Conservation (phyloP, 305 asterid genomes). For the Fraxinus paxiana region DNA sequence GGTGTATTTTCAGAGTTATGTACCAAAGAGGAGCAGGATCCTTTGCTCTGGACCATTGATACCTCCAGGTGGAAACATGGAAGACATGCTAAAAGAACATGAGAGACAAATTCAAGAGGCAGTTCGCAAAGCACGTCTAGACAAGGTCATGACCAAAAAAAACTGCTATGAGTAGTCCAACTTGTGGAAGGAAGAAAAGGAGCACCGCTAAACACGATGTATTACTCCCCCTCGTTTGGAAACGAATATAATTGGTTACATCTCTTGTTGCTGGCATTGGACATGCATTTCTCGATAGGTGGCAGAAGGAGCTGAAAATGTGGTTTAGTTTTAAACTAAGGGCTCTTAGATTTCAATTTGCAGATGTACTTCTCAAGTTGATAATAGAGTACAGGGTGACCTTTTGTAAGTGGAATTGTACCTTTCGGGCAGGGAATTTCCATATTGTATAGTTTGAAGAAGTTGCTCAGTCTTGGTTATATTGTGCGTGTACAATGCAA, state of each 20-base stretch:
- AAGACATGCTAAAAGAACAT: slow-evolving; percentile 89
- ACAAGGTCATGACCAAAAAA: slow-evolving; percentile 41
- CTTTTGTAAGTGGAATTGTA: slow-evolving; percentile 17
- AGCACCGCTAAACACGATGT: not conserved
- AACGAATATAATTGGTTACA: not conserved
- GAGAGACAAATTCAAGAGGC: slow-evolving; percentile 87
- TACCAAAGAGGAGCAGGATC: slow-evolving; percentile 58
- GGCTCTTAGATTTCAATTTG: slow-evolving; percentile 15
- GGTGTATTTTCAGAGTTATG: slow-evolving; percentile 47
- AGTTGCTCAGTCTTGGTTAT: slow-evolving; percentile 12
- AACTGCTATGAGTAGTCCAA: slow-evolving; percentile 23
- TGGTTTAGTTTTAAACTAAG: not conserved
- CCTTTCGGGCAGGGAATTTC: slow-evolving; percentile 12
- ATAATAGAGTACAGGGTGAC: slow-evolving; percentile 5
- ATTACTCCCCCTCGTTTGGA: not conserved
- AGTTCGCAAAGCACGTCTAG: slow-evolving; percentile 70
- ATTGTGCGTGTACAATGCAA: slow-evolving; percentile 15
- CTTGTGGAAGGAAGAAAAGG: slow-evolving; percentile 17
- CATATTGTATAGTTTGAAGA: slow-evolving; percentile 17
- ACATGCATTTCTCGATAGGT: not conserved
- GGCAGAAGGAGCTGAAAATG: slow-evolving; percentile 13
- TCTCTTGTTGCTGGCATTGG: not conserved
- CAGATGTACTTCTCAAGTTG: slow-evolving; percentile 14
- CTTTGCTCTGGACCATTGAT: slow-evolving; percentile 76
- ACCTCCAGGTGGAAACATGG: slow-evolving; percentile 95